These are phyloP conservation scores for Trichomonas gallinae DNA, from an alignment of 208 protist genomes.

Conservation along the genomic window DNA sequence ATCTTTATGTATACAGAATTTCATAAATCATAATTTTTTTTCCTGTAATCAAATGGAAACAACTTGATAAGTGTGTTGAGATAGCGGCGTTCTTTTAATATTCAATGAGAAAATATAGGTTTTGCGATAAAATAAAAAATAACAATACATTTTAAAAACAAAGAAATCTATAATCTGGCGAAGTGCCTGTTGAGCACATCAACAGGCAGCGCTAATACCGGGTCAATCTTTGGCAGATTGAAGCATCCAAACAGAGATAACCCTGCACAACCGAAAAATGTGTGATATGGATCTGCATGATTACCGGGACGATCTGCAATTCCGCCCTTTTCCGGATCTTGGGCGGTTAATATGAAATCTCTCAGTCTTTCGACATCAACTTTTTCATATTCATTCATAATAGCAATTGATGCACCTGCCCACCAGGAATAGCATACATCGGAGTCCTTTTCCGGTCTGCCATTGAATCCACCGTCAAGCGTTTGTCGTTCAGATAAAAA, in stretches of 20 bases:
- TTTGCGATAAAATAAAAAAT: too few species aligned
- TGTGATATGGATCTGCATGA: conserved; percentile 91
- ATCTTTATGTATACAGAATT: not conserved
- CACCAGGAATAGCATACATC: conserved; percentile 93
- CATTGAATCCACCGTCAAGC: conserved; percentile 81
- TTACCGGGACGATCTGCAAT: conserved; percentile 85
- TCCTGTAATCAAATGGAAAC: too few species aligned
- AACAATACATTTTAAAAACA: too few species aligned
- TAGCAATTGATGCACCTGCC: conserved; percentile 74
- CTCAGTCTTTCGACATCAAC: conserved; percentile 73
- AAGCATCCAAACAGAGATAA: not conserved
- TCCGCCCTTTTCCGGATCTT: conserved; percentile 79
- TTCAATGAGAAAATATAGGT: too few species aligned
- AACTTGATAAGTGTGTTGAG: too few species aligned
- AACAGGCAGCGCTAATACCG: not conserved
- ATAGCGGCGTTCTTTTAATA: too few species aligned
- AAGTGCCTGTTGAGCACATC: not conserved
- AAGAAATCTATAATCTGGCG: not conserved
- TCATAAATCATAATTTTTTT: too few species aligned
- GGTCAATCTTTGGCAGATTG: not conserved
- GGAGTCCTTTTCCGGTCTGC: conserved; percentile 89
- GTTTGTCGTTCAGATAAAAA: conserved; percentile 90
- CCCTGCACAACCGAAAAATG: conserved; percentile 71
- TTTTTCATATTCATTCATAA: conserved; percentile 57
- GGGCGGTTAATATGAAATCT: conserved; percentile 77